Evolutionary conservation across 2,329 filamentous ascomycete species (phyloP).

Genomic region (Mariannaea sp.): DNA sequence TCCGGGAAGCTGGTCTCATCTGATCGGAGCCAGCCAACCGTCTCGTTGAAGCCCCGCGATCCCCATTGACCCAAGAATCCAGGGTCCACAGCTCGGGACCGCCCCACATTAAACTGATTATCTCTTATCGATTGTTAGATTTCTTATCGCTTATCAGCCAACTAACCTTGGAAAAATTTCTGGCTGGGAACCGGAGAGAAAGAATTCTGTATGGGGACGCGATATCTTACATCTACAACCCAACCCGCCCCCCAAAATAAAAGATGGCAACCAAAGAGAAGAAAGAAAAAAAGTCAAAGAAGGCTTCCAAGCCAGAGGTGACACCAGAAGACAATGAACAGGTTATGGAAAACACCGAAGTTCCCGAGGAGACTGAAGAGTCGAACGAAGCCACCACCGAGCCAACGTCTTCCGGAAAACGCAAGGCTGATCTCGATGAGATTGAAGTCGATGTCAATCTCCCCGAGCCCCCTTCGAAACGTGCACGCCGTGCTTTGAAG

Average conservation of each 20-base stretch:
- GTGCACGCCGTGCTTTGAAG: conserved; percentile 85
- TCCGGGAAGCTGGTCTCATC: conserved; percentile 15
- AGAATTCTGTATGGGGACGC: background rate
- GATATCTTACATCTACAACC: conserved; percentile 11
- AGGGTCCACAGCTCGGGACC: conserved; percentile 12
- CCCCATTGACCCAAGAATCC: conserved; percentile 18
- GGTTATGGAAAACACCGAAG: conserved; percentile 20
- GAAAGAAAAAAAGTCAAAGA: conserved; percentile 21
- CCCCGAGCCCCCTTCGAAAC: conserved; percentile 96
- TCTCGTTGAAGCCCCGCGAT: conserved; percentile 13
- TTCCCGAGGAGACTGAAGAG: conserved; percentile 1
- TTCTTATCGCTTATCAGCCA: conserved; percentile 39
- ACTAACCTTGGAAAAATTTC: conserved; percentile 24
- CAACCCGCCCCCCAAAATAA: too few species aligned
- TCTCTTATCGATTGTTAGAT: conserved; percentile 36
- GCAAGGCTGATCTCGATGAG: conserved; percentile 71
- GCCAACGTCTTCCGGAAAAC: conserved; percentile 54
- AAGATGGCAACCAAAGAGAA: conserved; percentile 39
- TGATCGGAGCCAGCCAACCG: conserved; percentile 9
- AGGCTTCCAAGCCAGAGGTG: conserved; percentile 7
- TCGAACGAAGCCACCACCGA: conserved; percentile 22
- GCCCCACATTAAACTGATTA: conserved; percentile 32
- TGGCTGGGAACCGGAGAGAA: conserved; percentile 3
- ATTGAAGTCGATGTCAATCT: conserved; percentile 87
- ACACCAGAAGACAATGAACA: conserved; percentile 3